Base-by-base conservation (phyloP, 805 yeast species). In the Saturnispora saitoi region DNA sequence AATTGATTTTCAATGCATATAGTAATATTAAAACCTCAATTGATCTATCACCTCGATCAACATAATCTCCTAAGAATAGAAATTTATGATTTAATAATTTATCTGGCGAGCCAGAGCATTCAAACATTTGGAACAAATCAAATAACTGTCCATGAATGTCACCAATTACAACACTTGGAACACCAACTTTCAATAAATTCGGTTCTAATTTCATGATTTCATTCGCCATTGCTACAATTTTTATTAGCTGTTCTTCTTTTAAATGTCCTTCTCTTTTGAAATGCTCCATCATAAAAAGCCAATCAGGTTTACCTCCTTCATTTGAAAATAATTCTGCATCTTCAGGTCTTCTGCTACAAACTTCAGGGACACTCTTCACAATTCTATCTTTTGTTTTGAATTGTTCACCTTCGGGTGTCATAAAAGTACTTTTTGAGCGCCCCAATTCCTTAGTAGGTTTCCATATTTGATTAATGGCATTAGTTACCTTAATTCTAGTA, bases 71-170 rank as follows among this genome's bases (percentile, higher is more conserved):
- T 48, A 91, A 69, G 60, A 91, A 91, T 48, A 91, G 68, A 63
- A 88, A 91, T 22, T 83, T 75, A 1, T 95, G 86, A 12, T 59
- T 66, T n/a, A 15, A n/a, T n/a, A 24, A 22, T 15, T 32, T 38
- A n/a, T 45, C 51, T 11, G 97, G 96, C 58, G 84, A 82, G 3
- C 98, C 98, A 39, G 96, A 96, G 43, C 89, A 89, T 60, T 89
- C 96, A 58, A 91, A 84, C 51, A 91, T 69, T 65, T 89, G 89
- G 77, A 90, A 73, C 56, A 93, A 71, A 66, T 93, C 99, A 63
- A 77, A 89, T 66, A 77, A 91, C 64, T 93, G 98, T n/a, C 99
- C 99, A 65, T 91, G 98, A 14, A 91, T 78, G 65, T 91, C 98
- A 46, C 99, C 99, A 66, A 96, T 89, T 3, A 93, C 90, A 1